Percentiles rank a stretch among this genome's conserved stretches.
phyloP scores from a whole-genome alignment of 2,329 filamentous ascomycete species.

The Acarospora socialis region DNA sequence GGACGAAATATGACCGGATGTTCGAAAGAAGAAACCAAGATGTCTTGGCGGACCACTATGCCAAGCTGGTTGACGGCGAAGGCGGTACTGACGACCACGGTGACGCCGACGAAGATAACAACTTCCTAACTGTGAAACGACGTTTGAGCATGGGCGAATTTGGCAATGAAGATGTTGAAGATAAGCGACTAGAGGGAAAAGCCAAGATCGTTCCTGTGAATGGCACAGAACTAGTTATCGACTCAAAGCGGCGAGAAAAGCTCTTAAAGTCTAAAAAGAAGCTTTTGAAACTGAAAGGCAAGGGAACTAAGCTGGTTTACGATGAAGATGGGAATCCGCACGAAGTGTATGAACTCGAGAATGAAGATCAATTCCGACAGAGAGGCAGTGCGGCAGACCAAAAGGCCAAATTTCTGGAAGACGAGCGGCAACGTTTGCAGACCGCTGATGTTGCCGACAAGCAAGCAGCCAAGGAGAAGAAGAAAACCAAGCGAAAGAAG shows the following conservation, averaged over 20 bases:
- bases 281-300: constrained; percentile 77
- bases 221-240: constrained; percentile 49
- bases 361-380: constrained; percentile 64
- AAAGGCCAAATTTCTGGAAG: constrained; percentile 61
- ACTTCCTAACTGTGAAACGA: constrained; percentile 82
- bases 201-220: constrained; percentile 22
- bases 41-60: constrained; percentile 85
- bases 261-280: constrained; percentile 92
- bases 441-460: constrained; percentile 75
- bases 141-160: constrained; percentile 49
- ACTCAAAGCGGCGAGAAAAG: constrained; percentile 92
- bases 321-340: constrained; percentile 84
- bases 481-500: constrained; percentile 60
- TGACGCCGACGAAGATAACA: constrained; percentile 43
- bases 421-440: constrained; percentile 56
- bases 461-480: constrained; percentile 61
- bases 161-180: constrained; percentile 39
- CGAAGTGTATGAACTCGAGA: constrained; percentile 74
- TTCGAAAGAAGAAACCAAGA: constrained; percentile 95
- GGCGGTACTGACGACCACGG: constrained; percentile 30
- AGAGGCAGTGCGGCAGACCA: constrained; percentile 65
- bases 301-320: constrained; percentile 72
- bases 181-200: constrained; percentile 24
- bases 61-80: constrained; percentile 61
- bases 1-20: constrained; percentile 96